Evolutionary conservation across 306 rosid species (phyloP).

Genomic region (Castanea mollissima): DNA sequence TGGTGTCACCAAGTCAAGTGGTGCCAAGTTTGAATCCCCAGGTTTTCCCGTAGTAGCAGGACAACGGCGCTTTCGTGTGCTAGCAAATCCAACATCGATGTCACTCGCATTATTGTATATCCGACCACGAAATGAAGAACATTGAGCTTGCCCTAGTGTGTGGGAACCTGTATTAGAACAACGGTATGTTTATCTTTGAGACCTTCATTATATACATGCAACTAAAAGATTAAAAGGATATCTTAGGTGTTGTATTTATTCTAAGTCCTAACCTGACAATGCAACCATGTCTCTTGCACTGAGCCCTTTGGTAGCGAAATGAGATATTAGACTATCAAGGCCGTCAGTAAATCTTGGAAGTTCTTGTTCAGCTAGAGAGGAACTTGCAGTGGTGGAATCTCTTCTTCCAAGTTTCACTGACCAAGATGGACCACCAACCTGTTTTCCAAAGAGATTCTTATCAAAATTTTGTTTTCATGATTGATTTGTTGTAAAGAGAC

Average conservation of each 20-base stretch:
- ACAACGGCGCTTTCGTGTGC: not conserved
- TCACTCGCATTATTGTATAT: conserved; percentile 7
- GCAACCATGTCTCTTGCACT: conserved; percentile 33
- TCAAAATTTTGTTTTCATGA: no score
- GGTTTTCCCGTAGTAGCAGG: not conserved
- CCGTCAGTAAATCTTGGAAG: conserved; percentile 26
- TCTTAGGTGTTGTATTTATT: no score
- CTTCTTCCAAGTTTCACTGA: conserved; percentile 38
- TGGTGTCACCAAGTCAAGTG: conserved; percentile 33
- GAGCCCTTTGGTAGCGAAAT: conserved; percentile 16
- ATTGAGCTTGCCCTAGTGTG: conserved; percentile 14
- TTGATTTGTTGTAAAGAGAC: no score
- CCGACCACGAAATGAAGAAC: not conserved
- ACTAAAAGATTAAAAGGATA: no score
- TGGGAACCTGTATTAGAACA: not conserved
- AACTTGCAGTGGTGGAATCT: conserved; percentile 36
- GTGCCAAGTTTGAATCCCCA: conserved; percentile 7
- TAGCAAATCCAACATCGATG: conserved; percentile 12
- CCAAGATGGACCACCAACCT: conserved; percentile 38
- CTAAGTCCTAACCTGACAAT: conserved; percentile 5
- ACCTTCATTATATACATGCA: no score
- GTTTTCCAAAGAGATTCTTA: no score
- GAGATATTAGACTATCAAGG: conserved; percentile 25
- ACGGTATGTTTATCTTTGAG: no score
- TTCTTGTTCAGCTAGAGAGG: conserved; percentile 18